These are phyloP conservation scores for Penicillium capsulatum DNA, from an alignment of 2,329 filamentous ascomycete species.

Conservation along the genomic window DNA sequence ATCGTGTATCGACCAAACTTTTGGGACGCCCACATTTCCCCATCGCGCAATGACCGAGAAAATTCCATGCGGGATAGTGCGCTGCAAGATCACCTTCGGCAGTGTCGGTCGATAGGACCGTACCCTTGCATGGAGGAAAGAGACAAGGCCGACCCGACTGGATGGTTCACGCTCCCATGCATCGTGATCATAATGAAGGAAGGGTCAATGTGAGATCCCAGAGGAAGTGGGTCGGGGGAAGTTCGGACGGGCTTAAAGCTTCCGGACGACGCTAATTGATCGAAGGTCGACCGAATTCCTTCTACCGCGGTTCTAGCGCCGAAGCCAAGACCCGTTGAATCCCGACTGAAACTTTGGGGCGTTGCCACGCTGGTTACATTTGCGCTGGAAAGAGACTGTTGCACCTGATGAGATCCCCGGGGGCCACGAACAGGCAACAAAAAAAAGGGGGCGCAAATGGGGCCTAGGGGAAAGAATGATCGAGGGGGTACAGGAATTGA, in stretches of 20 bases:
- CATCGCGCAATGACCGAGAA: slow-evolving; percentile 6
- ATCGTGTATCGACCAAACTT: no score
- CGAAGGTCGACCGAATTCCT: slow-evolving; percentile 20
- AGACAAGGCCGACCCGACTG: no score
- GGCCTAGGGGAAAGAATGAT: not conserved
- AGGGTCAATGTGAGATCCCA: not conserved
- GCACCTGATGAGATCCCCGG: no score
- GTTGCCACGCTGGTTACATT: not conserved
- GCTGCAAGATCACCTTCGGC: not conserved
- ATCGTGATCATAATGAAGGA: no score
- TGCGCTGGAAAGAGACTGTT: no score
- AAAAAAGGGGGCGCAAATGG: no score
- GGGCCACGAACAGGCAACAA: no score
- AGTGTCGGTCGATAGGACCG: no score
- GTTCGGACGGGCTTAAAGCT: slow-evolving; percentile 4
- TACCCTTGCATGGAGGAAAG: no score
- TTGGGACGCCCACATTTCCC: slow-evolving; percentile 5
- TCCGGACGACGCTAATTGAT: slow-evolving; percentile 20
- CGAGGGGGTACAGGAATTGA: not conserved
- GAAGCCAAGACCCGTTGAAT: slow-evolving; percentile 26
- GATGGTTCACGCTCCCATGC: no score
- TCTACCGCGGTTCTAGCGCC: slow-evolving; percentile 33
- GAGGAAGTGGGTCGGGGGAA: slow-evolving; percentile 1
- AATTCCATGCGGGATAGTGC: slow-evolving; percentile 6
- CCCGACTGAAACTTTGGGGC: slow-evolving; percentile 16